These are phyloP conservation scores for Aspergillus pseudotamarii DNA, from an alignment of 2,329 filamentous ascomycete genomes.

Conservation along the genomic window DNA sequence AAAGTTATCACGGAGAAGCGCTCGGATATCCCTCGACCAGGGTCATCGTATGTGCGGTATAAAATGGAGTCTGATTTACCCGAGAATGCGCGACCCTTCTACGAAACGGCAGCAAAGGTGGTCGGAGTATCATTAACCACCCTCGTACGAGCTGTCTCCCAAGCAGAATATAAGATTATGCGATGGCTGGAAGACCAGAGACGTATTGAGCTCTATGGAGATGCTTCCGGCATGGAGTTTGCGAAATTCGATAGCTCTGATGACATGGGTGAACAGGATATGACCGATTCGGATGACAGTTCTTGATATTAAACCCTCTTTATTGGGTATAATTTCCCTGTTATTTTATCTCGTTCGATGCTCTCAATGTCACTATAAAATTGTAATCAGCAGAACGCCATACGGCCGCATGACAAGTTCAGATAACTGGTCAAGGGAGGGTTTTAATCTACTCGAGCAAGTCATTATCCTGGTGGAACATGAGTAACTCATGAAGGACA, in stretches of 20 bases:
- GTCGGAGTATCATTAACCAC: conserved; percentile 54
- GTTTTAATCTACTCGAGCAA: not conserved
- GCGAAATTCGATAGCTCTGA: conserved; percentile 20
- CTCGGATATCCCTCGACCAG: conserved; percentile 47
- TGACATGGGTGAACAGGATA: conserved; percentile 13
- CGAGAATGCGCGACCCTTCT: conserved; percentile 50
- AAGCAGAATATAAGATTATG: conserved; percentile 51
- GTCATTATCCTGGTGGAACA: not conserved
- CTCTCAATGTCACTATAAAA: not conserved
- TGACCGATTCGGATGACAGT: conserved; percentile 6
- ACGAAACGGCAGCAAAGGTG: conserved; percentile 53
- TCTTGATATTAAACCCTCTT: not conserved
- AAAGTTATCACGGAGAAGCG: conserved; percentile 42
- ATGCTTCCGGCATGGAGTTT: conserved; percentile 19
- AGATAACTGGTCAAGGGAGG: not conserved
- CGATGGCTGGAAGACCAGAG: conserved; percentile 40
- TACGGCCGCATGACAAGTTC: not conserved
- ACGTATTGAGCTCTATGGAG: conserved; percentile 32
- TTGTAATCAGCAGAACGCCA: not conserved
- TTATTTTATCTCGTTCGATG: not conserved
- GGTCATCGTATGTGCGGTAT: conserved; percentile 55
- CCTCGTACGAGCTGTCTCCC: conserved; percentile 54
- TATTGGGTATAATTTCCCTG: not conserved
- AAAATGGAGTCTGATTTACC: conserved; percentile 52
- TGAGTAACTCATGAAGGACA: not conserved